Base-by-base conservation (phyloP, 2,329 filamentous ascomycete species). In the Xylariomycetidae sp. region DNA sequence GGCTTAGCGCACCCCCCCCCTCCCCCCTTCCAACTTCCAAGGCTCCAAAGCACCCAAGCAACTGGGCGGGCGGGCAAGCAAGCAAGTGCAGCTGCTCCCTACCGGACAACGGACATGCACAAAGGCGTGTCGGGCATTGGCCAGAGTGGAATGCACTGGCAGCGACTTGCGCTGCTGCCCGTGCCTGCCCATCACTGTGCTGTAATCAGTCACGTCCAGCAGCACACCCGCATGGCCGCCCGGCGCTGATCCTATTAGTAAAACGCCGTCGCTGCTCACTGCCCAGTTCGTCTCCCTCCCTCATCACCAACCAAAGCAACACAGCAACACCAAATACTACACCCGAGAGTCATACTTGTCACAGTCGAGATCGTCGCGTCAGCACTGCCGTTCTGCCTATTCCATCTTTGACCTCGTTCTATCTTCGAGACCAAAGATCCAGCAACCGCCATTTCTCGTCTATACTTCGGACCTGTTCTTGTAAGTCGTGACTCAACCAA, bases 331-430 rank as follows among this genome's bases (percentile, higher is more conserved):
- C 49, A 47, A 34, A 54, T 54, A 56, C 38, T 58, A 54, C 58
- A 58, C 60, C 59, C 62, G 72, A 53, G 71, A 72, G 65, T 72
- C 57, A 60, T 64, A 45, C 61, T 63, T 67, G 72, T 76, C 72
- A 72, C 73, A 72, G 73, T 70, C 65, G 63, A 59, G 71, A 70
- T 69, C 60, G 62, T 75, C 70, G 65, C 70, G 63, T 59, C 71
- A 74, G 70, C 67, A 57, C 54, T 62, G 64, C 64, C 61, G 59
- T 53, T 51, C 49, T 59, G 59, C 53, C 53, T 40, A 41, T 46
- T 37, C 32, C 33, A 42, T 47, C 53, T 56, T 59, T 60, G 53
- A 46, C 49, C 46, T 52, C 44, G 48, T 39, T 31, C 41, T 29
- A 37, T 32, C 25, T 28, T 35, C 34, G 46, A 48, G 49, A 52